A percentile compares a stretch with the other conserved stretches of the same genome.
phyloP scores from a whole-genome alignment of 2,329 filamentous ascomycete genomes.

The Venturia asperata region DNA sequence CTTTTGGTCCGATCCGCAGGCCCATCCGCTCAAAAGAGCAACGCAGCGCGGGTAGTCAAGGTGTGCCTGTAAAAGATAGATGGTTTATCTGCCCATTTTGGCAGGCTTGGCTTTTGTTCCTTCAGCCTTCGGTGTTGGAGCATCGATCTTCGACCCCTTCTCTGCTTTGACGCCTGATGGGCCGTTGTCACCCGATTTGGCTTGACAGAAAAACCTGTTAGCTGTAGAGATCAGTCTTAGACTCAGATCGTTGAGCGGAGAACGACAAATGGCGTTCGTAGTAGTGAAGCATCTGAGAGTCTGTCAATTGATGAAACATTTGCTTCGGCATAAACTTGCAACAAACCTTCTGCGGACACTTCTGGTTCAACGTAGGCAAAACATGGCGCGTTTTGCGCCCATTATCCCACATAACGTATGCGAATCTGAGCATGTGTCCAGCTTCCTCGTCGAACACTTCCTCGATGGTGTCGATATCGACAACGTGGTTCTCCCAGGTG shows the following conservation, averaged over 20 bases:
- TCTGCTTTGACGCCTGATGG: background rate
- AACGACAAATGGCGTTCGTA: constrained; percentile 33
- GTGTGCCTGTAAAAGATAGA: background rate
- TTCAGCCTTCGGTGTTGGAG: background rate
- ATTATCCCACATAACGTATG: constrained; percentile 68
- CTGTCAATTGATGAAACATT: background rate
- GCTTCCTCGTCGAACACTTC: constrained; percentile 42
- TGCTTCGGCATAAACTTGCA: background rate
- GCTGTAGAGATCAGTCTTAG: background rate
- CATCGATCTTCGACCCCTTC: background rate
- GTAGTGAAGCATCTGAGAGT: constrained; percentile 29
- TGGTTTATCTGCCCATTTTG: background rate
- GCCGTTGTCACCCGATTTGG: background rate
- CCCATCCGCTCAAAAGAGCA: background rate
- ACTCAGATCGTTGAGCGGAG: background rate
- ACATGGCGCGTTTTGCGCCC: constrained; percentile 67
- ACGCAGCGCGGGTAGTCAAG: background rate
- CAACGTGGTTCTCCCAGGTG: constrained; percentile 69
- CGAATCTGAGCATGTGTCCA: constrained; percentile 49
- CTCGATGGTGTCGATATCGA: constrained; percentile 64
- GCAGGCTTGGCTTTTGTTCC: background rate
- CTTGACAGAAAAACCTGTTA: constrained; percentile 3
- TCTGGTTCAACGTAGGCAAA: constrained; percentile 60
- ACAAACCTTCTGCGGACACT: constrained; percentile 68
- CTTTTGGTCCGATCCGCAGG: background rate